Conservation (phyloP, 2,329 filamentous ascomycete genomes). For the Apiospora sp. region DNA sequence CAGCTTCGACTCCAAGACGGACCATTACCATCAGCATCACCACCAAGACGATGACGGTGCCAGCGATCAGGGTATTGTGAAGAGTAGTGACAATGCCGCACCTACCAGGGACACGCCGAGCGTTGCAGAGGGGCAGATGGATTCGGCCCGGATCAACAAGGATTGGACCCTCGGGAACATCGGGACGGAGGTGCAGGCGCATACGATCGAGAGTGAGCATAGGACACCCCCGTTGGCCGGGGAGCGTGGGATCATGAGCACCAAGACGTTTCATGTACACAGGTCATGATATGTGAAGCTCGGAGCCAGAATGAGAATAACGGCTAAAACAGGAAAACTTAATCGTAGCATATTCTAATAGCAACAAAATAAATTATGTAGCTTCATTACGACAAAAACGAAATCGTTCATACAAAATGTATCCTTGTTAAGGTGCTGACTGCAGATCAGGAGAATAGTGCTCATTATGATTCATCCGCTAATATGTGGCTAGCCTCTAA, state of each 20-base stretch:
- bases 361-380: background rate
- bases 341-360: background rate
- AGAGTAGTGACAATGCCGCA: background rate
- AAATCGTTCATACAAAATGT: background rate
- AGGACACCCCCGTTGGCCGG: background rate
- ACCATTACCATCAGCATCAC: background rate
- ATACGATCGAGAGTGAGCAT: background rate
- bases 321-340: background rate
- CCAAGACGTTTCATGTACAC: background rate
- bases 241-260: background rate
- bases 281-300: background rate
- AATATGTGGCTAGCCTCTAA: background rate
- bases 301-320: background rate
- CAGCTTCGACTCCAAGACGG: background rate
- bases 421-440: background rate
- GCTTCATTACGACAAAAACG: too few relatives aligned
- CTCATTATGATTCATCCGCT: constrained; percentile 12
- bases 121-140: background rate
- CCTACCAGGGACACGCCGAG: background rate
- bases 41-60: background rate
- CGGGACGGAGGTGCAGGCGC: background rate
- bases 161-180: background rate
- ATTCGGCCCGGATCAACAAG: background rate
- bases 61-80: background rate
- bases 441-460: background rate